Base-by-base conservation (phyloP, 179 eudicot species). In the Drosera spatulata region DNA sequence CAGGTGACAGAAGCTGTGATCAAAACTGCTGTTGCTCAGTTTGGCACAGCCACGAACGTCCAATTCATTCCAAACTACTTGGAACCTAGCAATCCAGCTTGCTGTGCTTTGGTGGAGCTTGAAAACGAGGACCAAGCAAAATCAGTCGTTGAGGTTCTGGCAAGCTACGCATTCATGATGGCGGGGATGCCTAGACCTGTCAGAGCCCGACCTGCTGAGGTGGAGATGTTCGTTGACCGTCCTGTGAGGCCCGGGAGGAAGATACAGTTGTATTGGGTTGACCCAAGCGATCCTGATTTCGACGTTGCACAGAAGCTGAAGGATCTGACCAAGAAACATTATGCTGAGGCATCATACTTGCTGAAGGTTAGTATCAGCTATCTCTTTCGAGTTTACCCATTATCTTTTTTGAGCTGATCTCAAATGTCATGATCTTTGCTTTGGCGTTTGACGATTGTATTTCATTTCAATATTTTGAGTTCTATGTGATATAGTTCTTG, bases 131-230 rank as follows among this genome's bases (percentile, higher is more conserved):
- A 69, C 64, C 74, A 77, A 68, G 95, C 84, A 3, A 55, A 59
- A n/a, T 13, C 41, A 7, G 71, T 88, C 42, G 44, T 86, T 2
- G 60, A 15, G 2, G 71, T 51, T 62, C 62, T 80, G 64, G 47
- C 59, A 10, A 45, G 67, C 1, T 67, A 63, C 42, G 86, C 88
- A 8, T 79, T 88, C 58, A 86, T 86, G 95, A 73, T 86, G 62
- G 70, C 73, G 3, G 95, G 88, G 54, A 82, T 84, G 96, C 96
- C 95, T 2, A 77, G 96, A 69, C 91, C 96, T 7, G 84, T 82
- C 40, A 77, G 91, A 61, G 86, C 70, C 15, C 67, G 65, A 42
- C 53, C 67, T 52, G 91, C 97, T 4, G 69, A 58, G 56, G 46
- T 59, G 2, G 82, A 69, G 60, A 89, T 86, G 91, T 86, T 86